Conservation (phyloP, 2,329 filamentous ascomycete genomes). For the Xylariaceae sp. region DNA sequence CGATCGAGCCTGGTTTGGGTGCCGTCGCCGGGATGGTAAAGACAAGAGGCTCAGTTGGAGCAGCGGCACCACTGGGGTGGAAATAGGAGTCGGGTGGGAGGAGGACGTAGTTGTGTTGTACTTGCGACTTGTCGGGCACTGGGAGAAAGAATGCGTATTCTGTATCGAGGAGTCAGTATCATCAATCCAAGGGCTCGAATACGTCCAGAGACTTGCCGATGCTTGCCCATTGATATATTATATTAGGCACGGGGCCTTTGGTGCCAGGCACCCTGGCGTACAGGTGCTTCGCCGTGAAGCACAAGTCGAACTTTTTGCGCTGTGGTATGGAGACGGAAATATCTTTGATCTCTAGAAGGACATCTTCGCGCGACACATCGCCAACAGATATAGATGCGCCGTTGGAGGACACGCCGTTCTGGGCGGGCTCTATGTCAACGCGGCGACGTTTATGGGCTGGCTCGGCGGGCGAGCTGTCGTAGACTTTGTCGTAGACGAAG, state of each 20-base stretch:
- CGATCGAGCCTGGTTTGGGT: conserved; percentile 57
- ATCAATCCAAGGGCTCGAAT: not conserved
- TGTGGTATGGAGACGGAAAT: conserved; percentile 65
- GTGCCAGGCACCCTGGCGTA: conserved; percentile 54
- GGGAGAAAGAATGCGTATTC: conserved; percentile 62
- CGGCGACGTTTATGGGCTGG: conserved; percentile 51
- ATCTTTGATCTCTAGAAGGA: conserved; percentile 60
- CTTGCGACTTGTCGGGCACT: conserved; percentile 61
- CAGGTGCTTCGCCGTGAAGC: conserved; percentile 56
- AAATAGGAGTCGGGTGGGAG: conserved; percentile 55
- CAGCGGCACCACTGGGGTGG: conserved; percentile 41
- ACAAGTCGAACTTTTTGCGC: conserved; percentile 64
- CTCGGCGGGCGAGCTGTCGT: conserved; percentile 29
- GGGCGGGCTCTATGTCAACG: conserved; percentile 40
- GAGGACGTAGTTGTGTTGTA: conserved; percentile 63
- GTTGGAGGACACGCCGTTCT: conserved; percentile 23
- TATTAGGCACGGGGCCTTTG: conserved; percentile 47
- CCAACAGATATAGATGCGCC: conserved; percentile 25
- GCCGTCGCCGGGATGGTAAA: conserved; percentile 59
- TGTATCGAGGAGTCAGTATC: conserved; percentile 26
- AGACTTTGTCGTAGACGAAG: conserved; percentile 46
- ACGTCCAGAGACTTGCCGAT: conserved; percentile 43
- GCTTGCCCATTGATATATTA: conserved; percentile 57
- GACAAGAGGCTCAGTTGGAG: conserved; percentile 54
- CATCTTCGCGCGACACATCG: conserved; percentile 44